Evolutionary conservation across 805 yeast genomes (phyloP).

Genomic region (Suhomyces faveliae): DNA sequence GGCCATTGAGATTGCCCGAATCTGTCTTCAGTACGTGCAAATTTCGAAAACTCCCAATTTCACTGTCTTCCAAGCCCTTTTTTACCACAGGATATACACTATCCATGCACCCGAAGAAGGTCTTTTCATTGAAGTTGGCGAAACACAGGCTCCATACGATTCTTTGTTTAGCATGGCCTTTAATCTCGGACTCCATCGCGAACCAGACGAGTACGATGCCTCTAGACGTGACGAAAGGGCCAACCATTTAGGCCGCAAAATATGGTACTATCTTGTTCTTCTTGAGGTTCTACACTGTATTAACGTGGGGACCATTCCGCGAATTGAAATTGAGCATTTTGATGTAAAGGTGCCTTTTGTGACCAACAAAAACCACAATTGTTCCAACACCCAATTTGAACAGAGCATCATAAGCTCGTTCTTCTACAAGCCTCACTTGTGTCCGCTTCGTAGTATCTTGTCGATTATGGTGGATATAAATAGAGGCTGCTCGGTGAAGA

Average conservation of each 20-base stretch:
- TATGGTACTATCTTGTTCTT: conserved; percentile 53
- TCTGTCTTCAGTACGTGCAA: conserved; percentile 21
- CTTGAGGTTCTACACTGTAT: conserved; percentile 9
- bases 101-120: conserved; percentile 15
- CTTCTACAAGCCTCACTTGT: conserved; percentile 9
- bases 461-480: conserved; percentile 15
- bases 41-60: conserved; percentile 11
- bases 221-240: conserved; percentile 32
- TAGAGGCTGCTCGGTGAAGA: conserved; percentile 12
- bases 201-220: conserved; percentile 19
- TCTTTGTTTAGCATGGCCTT: conserved; percentile 20
- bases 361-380: conserved; percentile 14
- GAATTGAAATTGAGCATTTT: conserved; percentile 8
- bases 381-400: conserved; percentile 15
- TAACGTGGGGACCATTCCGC: conserved; percentile 18
- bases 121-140: conserved; percentile 14
- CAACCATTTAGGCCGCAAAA: conserved; percentile 53
- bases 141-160: conserved; percentile 8
- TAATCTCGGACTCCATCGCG: conserved; percentile 22
- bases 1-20: conserved; percentile 18
- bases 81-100: conserved; percentile 11
- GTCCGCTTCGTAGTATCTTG: conserved; percentile 11
- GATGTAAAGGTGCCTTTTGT: conserved; percentile 16
- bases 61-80: conserved; percentile 11
- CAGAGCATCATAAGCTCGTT: conserved; percentile 8